Base-by-base conservation (phyloP, 2,329 filamentous ascomycete species). In the Pyrenochaeta sp. region DNA sequence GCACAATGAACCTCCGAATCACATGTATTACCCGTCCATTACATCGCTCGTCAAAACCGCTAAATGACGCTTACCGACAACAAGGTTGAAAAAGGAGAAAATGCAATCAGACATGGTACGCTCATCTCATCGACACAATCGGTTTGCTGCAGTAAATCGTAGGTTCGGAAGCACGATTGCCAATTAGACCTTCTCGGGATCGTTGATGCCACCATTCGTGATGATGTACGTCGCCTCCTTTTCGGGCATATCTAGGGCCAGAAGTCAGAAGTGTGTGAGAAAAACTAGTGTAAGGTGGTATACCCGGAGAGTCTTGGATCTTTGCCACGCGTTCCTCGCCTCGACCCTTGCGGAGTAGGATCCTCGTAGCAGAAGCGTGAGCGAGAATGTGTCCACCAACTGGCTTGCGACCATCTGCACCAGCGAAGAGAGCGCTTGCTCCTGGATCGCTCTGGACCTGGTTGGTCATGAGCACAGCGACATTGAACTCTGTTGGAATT, bases 371-470 rank as follows among this genome's bases (percentile, higher is more conserved):
- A 51, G 87, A 90, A 50, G 88, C 88, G 74, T 91, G 88, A 37
- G 88, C 88, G 30, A 91, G 84, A 54, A 90, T 85, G 76, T 91
- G 88, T 15, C 88, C 88, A 59, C 87, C 86, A 48, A 88, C 84
- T 48, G 88, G 87, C 72, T 90, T 90, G 46, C 88, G 83, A 45
- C 88, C 88, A 77, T 90, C 88, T 54, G 86, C 87, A 62, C 87
- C 84, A 50, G 87, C 86, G 70, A 90, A 90, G 10, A 90, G 80
- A 45, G 88, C 86, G 72, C 83, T 90, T 10, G 88, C 88, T 59
- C 88, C 88, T 13, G 88, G 88, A 65, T 90, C 88, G 56, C 86
- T 89, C 77, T 90, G 88, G 36, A 91, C 88, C 77, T 91, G 88
- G 64, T 90, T 91, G 52, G 88, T 90, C 86, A 78, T 65, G 43